phyloP scores from a whole-genome alignment of 768 basidiomycete species.

The Kwoniella heveanensis region DNA sequence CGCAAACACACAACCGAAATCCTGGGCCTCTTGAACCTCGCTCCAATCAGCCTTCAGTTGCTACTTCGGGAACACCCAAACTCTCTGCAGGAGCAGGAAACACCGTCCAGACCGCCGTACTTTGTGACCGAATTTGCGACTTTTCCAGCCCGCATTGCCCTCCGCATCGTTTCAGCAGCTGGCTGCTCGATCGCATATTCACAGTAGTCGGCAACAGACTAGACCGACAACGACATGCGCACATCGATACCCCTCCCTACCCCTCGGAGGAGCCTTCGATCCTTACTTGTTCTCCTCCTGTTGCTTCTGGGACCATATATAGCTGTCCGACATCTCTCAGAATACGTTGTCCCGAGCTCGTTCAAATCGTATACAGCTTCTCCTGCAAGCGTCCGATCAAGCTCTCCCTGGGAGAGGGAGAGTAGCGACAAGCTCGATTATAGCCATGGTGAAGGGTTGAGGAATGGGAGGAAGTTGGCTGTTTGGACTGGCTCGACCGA shows the following conservation, averaged over 20 bases:
- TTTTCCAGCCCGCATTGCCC: too few relatives aligned
- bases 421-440: background rate
- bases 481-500: background rate
- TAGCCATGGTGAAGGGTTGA: background rate
- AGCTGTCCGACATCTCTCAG: background rate
- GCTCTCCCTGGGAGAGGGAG: background rate
- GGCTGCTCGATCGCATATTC: too few relatives aligned
- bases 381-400: background rate
- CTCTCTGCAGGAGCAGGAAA: too few relatives aligned
- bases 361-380: too few relatives aligned
- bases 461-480: background rate
- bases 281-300: constrained; percentile 20
- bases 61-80: too few relatives aligned
- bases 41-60: too few relatives aligned
- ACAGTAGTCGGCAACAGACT: too few relatives aligned
- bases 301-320: constrained; percentile 29
- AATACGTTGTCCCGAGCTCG: background rate
- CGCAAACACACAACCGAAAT: too few relatives aligned
- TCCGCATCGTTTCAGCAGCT: too few relatives aligned
- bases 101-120: too few relatives aligned
- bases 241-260: constrained; percentile 7
- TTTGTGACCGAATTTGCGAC: too few relatives aligned
- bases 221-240: background rate
- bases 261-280: constrained; percentile 24
- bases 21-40: too few relatives aligned